Base-by-base conservation (phyloP, 345 rosid species). In the Eucalyptus sp. region DNA sequence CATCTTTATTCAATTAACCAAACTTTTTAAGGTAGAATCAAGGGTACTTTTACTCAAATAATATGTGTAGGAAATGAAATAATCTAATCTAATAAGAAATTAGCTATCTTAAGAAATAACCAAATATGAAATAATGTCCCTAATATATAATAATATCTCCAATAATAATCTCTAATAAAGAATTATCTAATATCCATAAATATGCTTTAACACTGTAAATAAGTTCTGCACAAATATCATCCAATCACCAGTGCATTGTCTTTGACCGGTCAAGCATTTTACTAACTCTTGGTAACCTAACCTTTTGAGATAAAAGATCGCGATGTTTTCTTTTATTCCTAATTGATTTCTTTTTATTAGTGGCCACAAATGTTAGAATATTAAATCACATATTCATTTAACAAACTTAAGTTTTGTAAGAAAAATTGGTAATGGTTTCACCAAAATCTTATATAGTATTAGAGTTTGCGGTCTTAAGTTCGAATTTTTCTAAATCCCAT, bases 401-500 rank as follows among this genome's bases (percentile, higher is more conserved):
- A 52, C 2, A 18, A 52, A 52, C 10, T 52, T 18, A 52, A 18
- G 25, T 7, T 52, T 52, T 52, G 7, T 1, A 52, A 5, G 10
- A 20, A 52, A 52, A 52, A 52, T 52, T 52, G 1, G 4, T 1
- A 52, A 52, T 52, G 58, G 0, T 52, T 52, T 52, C 2, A 20
- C 25, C 58, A 52, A 52, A 52, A 20, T 52, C 58, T 18, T 52
- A 52, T 52, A 52, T 52, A 52, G 10, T 52, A 52, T 3, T 0
- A 52, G 1, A 52, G 58, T 20, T 52, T 52, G 10, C 1, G 2
- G 1, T 52, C 5, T 52, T 52, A 52, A 52, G 5, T 52, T 52
- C 5, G 0, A 20, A 52, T 52, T 0, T 8, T 52, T 52, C 2
- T 52, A 52, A 0, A 52, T 52, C 8, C 0, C 25, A 52, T 52